phyloP scores from a whole-genome alignment of 495 filamentous ascomycete species.

The Xylaria sp. region DNA sequence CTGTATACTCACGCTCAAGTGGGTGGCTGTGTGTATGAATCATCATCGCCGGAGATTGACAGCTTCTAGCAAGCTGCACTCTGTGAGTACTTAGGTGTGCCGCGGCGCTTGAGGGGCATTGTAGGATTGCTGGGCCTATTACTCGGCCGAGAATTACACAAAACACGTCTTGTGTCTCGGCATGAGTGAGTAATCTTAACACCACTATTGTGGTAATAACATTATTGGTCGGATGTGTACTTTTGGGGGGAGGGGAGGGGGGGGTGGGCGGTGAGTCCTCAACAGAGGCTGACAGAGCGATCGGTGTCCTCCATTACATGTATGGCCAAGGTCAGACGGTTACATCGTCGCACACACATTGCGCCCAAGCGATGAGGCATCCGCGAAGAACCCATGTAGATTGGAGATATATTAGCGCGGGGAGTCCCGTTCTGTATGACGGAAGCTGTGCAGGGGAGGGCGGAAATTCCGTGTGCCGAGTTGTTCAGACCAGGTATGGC shows the following conservation, averaged over 20 bases:
- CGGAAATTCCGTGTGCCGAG: background rate
- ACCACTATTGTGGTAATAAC: background rate
- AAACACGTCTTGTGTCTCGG: background rate
- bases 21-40: background rate
- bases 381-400: conserved; percentile 7
- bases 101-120: background rate
- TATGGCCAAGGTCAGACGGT: background rate
- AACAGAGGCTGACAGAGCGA: background rate
- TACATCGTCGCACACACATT: conserved; percentile 7
- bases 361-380: background rate
- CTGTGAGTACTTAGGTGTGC: background rate
- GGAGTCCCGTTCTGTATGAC: background rate
- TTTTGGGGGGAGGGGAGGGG: too few species aligned
- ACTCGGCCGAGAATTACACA: background rate
- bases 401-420: background rate
- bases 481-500: background rate
- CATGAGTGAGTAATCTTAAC: background rate
- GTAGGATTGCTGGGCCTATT: background rate
- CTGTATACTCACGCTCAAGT: background rate
- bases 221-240: background rate
- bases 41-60: background rate
- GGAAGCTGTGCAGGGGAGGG: background rate
- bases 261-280: background rate
- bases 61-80: too few species aligned
- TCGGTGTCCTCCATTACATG: background rate